Evolutionary conservation across 1,139 yeast genomes (phyloP), one percentile per base, ranked within the genome.

Genomic region (Candida pseudoviswanathii): DNA sequence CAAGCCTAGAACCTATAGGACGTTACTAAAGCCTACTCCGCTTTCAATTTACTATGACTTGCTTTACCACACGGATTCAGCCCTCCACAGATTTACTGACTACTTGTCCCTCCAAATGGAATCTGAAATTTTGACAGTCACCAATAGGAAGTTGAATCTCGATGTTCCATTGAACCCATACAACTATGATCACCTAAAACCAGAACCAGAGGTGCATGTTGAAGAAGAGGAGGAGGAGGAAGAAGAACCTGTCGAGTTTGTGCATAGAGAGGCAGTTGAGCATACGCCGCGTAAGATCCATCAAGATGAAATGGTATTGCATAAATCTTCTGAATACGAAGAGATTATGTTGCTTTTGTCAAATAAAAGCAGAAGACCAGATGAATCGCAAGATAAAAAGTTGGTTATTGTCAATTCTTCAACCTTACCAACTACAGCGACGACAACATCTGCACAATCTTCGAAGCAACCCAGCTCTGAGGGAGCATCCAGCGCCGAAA

Each of bases 301-400:
- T 53, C 78, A 71, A 54, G 81, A 76, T 50, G 78, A 73, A 58
- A 60, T 75, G 59, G 67, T 73, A 4, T 59, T 75, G 56, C 96
- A 89, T 61, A 88, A 88, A 59, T 86, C 89, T 34, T 84, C 92
- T 2, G 96, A 91, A 56, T 91, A 89, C 67, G 98, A 94, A 67
- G 96, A 89, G 63, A 76, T 91, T 62, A 92, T 94, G 98, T 68
- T 75, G 50, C 66, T 76, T 45, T 64, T 76, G 45, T 73, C 80
- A 2, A 72, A 69, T 57, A 75, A 73, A 53, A 70, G 71, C 57
- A 73, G 67, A 52, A 65, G 67, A 45, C 58, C 68, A 9, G 79
- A 75, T 46, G 77, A 74, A 48, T 57, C 68, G 3, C 65, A 64
- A 44, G 78, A 71, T 33, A 71, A 71, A 51, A 70, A 70, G 46